Percentiles rank a stretch among this genome's conserved stretches.
Conservation (phyloP, 768 basidiomycete genomes). For the Podaxis sp. region DNA sequence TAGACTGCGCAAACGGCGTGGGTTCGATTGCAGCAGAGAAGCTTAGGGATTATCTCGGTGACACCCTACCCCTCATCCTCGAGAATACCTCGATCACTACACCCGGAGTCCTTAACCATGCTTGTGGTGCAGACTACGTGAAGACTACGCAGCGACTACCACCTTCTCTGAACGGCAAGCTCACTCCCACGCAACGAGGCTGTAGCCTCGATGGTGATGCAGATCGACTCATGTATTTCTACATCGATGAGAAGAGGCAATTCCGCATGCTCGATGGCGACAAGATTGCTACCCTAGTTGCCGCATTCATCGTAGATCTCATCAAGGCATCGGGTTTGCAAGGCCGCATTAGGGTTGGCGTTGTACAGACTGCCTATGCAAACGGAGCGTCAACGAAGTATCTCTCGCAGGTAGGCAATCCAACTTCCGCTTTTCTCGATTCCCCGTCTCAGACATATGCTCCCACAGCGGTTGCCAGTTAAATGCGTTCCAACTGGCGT, state of each 20-base stretch:
- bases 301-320: conserved; percentile 89
- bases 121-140: conserved; percentile 95
- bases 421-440: neutral
- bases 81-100: conserved; percentile 68
- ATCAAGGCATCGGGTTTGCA: conserved; percentile 85
- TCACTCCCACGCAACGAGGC: conserved; percentile 75
- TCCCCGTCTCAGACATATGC: conserved; percentile 5
- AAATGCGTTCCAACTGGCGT: conserved; percentile 96
- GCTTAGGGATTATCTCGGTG: conserved; percentile 59
- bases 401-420: conserved; percentile 63
- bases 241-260: conserved; percentile 70
- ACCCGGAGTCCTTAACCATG: conserved; percentile 74
- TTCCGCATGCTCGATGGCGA: conserved; percentile 98
- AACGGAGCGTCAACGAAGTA: conserved; percentile 97
- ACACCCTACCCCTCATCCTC: conserved; percentile 60
- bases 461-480: conserved; percentile 82
- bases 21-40: conserved; percentile 72
- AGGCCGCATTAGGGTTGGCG: conserved; percentile 77
- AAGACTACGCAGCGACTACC: conserved; percentile 91
- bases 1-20: conserved; percentile 99
- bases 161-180: conserved; percentile 61
- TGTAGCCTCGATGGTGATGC: conserved; percentile 98
- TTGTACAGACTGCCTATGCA: conserved; percentile 98
- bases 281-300: conserved; percentile 94
- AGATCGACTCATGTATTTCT: conserved; percentile 95